Evolutionary conservation across 768 basidiomycete species (phyloP).

Genomic region (Amanita phalloides): DNA sequence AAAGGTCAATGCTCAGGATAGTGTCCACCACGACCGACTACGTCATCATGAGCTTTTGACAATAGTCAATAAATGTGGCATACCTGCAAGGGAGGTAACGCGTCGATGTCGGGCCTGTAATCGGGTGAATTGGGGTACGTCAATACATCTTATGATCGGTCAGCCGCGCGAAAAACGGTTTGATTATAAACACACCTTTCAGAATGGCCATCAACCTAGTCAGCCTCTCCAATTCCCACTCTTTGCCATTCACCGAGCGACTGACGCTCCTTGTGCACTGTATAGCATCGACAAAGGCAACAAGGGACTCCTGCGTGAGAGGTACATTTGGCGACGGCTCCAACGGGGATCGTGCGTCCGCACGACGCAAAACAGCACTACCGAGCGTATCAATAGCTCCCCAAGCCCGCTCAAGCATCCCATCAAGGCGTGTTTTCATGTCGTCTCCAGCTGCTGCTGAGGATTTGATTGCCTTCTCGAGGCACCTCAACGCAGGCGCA

Average conservation of each 20-base stretch:
- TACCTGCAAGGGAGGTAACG: conserved; percentile 72
- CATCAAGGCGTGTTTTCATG: conserved; percentile 28
- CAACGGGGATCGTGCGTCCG: not conserved
- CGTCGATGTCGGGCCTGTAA: conserved; percentile 82
- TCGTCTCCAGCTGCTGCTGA: conserved; percentile 31
- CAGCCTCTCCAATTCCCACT: conserved; percentile 60
- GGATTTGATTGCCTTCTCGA: conserved; percentile 71
- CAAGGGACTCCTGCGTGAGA: conserved; percentile 80
- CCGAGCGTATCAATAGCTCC: conserved; percentile 58
- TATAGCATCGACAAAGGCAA: conserved; percentile 69
- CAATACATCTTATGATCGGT: conserved; percentile 39
- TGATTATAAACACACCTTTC: conserved; percentile 37
- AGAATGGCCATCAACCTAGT: conserved; percentile 65
- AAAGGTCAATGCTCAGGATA: conserved; percentile 55
- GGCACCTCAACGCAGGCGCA: conserved; percentile 74
- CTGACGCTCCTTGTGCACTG: conserved; percentile 45
- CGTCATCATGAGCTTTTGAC: not conserved
- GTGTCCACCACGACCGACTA: conserved; percentile 69
- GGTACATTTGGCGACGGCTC: conserved; percentile 20
- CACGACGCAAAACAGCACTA: conserved; percentile 28
- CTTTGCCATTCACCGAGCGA: conserved; percentile 33
- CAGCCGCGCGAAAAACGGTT: not conserved
- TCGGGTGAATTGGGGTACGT: conserved; percentile 80
- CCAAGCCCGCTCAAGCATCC: conserved; percentile 60
- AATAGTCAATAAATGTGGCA: not conserved